Base-by-base conservation (phyloP, 2,329 filamentous ascomycete species). In the Teratosphaeria nubilosa region DNA sequence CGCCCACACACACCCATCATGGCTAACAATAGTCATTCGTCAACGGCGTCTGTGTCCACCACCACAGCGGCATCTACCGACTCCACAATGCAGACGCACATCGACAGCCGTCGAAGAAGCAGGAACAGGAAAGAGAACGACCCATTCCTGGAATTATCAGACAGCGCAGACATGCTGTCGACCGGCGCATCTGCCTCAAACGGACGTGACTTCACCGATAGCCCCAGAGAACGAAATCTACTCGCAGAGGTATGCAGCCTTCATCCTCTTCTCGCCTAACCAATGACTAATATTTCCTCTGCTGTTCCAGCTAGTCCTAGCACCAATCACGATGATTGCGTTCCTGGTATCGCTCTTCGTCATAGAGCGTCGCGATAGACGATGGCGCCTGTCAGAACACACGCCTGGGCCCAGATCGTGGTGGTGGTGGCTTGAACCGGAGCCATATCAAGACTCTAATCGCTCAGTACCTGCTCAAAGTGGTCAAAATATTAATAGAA, bases 261-360 rank as follows among this genome's bases (percentile, higher is more conserved):
- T 53, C 57, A 53, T 56, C 57, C 32, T 56, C 11, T 20, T 48
- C 24, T 58, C 55, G 56, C 54, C 61, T 64, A 45, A 60, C 54
- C 16, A 48, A 48, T 48, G 41, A n/a, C 41, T 48, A 22, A 48
- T 20, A 14, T 34, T 24, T 32, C 31, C 55, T 22, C 20, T 55
- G 22, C 14, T 53, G 53, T 22, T 55, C 27, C 53, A 72, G 69
- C 61, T 72, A 53, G 60, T 88, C 64, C 76, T 86, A 72, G 86
- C 84, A 0, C 85, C 86, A 7, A 64, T 88, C 61, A 77, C 83
- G 62, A 82, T 87, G 69, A 75, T 83, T 55, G 80, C 83, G 24
- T 87, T 88, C 72, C 70, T 89, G 50, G 52, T 87, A 62, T 87
- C 85, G 1, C 80, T 88, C 52, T 77, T 80, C 68, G 71, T 86